These are phyloP conservation scores for Coemansia sp. DNA, from an alignment of 192 early-diverging fungal genomes.

Conservation along the genomic window DNA sequence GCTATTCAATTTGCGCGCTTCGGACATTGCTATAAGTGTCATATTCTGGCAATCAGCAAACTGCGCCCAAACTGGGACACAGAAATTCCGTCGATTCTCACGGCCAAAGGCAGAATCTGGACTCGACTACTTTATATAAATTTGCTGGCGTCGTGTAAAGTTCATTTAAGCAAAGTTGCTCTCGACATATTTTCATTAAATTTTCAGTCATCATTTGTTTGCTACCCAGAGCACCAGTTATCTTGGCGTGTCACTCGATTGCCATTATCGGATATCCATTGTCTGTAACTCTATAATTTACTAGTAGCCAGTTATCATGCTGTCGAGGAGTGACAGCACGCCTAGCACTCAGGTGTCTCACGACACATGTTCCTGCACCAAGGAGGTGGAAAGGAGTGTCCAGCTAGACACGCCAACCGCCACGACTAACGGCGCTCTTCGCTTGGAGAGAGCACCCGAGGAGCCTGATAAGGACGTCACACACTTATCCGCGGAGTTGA, in stretches of 20 bases:
- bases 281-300: background rate
- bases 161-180: background rate
- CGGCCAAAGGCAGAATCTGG: background rate
- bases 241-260: no score
- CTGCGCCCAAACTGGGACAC: background rate
- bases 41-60: background rate
- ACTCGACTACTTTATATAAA: background rate
- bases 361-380: background rate
- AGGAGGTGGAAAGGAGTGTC: background rate
- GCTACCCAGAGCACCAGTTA: background rate
- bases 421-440: background rate
- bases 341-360: background rate
- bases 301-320: background rate
- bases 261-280: no score
- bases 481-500: background rate
- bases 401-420: background rate
- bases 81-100: background rate
- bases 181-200: background rate
- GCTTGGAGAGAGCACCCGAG: no score
- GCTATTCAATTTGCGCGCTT: background rate
- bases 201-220: background rate
- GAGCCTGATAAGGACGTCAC: background rate
- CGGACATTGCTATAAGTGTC: background rate
- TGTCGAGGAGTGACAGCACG: slow-evolving; percentile 6
- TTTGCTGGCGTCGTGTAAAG: background rate